These are phyloP conservation scores for Capillidium heterosporum DNA, from an alignment of 371 early-diverging fungal species.

Conservation along the genomic window DNA sequence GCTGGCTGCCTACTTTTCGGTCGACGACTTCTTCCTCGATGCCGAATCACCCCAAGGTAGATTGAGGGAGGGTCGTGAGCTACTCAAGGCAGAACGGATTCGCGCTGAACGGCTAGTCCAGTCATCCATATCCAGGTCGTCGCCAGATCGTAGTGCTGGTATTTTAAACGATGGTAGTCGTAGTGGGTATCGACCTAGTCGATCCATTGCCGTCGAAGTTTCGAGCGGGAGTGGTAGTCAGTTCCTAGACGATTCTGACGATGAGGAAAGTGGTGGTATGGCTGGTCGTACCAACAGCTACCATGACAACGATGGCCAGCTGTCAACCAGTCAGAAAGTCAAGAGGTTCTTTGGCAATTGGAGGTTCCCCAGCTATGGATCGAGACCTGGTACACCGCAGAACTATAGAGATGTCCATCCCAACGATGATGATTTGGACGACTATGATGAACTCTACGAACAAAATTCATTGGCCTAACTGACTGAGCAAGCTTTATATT, in stretches of 20 bases:
- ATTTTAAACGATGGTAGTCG: background rate
- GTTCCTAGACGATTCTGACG: background rate
- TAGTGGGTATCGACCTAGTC: background rate
- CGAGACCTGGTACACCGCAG: background rate
- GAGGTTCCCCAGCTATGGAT: background rate
- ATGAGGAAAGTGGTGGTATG: background rate
- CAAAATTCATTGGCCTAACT: background rate
- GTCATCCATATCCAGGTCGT: background rate
- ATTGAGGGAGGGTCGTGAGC: background rate
- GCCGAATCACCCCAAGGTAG: background rate
- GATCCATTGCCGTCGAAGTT: background rate
- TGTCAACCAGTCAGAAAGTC: slow-evolving; percentile 1
- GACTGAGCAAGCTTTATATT: background rate
- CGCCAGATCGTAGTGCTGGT: background rate
- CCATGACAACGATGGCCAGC: background rate
- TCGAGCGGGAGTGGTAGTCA: background rate
- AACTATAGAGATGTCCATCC: background rate
- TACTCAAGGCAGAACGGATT: background rate
- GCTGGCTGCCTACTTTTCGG: background rate
- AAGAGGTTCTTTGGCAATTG: background rate
- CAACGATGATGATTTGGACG: background rate
- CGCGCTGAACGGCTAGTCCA: background rate
- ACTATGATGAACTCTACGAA: background rate
- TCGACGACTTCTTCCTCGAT: background rate
- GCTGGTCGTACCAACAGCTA: too few relatives aligned